Conservation (phyloP, 1,284 basidiomycete genomes). For the Tremellales sp. region DNA sequence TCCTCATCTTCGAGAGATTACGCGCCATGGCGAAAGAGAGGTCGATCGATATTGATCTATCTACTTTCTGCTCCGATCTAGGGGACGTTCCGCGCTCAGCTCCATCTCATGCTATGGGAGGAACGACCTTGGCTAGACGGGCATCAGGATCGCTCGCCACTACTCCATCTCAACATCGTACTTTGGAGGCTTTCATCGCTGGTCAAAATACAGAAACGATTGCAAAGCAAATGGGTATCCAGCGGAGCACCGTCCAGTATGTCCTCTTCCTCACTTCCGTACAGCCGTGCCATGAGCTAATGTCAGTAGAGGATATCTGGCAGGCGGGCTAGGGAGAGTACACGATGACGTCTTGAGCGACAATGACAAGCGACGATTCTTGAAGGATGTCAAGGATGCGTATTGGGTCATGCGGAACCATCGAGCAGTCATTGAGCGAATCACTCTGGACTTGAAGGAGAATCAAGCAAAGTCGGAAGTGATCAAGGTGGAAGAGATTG, state of each 20-base stretch:
- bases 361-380: not conserved
- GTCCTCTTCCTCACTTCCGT: not conserved
- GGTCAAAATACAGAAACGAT: constrained; percentile 15
- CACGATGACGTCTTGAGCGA: not conserved
- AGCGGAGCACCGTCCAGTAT: constrained; percentile 18
- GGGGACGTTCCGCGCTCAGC: not conserved
- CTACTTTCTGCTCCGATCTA: constrained; percentile 9
- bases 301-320: constrained; percentile 1
- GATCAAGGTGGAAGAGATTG: too few relatives aligned
- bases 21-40: constrained; percentile 12
- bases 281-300: not conserved
- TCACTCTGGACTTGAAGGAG: not conserved
- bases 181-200: constrained; percentile 12
- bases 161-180: constrained; percentile 11
- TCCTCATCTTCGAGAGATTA: constrained; percentile 33
- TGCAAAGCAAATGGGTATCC: constrained; percentile 10
- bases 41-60: constrained; percentile 13
- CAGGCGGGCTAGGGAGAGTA: not conserved
- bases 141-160: not conserved
- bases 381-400: not conserved
- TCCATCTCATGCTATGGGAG: not conserved
- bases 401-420: not conserved
- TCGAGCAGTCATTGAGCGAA: not conserved
- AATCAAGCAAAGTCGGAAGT: too few relatives aligned
- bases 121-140: not conserved